Conservation (phyloP, 148 eudicot genomes). For the Amaranthus cruentus region DNA sequence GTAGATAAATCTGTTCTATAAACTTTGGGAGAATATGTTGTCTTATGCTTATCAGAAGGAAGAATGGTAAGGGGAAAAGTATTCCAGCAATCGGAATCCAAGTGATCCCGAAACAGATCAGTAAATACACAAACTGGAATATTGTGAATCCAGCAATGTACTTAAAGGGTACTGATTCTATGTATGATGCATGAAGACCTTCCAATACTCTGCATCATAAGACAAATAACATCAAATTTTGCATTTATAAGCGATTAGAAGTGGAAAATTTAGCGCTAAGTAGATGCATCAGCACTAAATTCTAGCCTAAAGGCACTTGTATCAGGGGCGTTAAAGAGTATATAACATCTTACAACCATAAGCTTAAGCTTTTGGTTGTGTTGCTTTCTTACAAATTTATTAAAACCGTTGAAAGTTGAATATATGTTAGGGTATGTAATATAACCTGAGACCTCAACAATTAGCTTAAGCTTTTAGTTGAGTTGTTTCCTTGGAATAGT, state of each 20-base stretch:
- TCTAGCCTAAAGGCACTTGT: too few relatives aligned
- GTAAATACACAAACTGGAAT: constrained; percentile 50
- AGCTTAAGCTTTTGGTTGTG: too few relatives aligned
- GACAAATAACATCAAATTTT: not conserved
- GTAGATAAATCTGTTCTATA: constrained; percentile 47
- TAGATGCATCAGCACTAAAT: too few relatives aligned
- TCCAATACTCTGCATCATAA: constrained; percentile 49
- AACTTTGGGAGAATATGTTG: constrained; percentile 57
- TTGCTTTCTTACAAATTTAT: too few relatives aligned
- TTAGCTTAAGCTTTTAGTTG: too few relatives aligned
- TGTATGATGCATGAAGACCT: constrained; percentile 59
- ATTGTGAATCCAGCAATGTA: constrained; percentile 53
- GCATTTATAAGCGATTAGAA: not conserved
- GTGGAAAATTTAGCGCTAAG: too few relatives aligned
- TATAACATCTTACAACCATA: too few relatives aligned
- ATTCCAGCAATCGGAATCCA: constrained; percentile 85
- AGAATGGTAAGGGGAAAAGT: constrained; percentile 67
- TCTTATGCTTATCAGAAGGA: constrained; percentile 55
- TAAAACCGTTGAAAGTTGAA: too few relatives aligned
- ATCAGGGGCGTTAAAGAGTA: too few relatives aligned
- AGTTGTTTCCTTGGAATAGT: too few relatives aligned
- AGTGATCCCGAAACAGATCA: constrained; percentile 66
- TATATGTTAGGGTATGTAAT: too few relatives aligned
- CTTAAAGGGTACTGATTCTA: constrained; percentile 66
- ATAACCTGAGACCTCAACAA: too few relatives aligned